These are phyloP conservation scores for Russula sp. DNA, from an alignment of 768 basidiomycete species.

Conservation along the genomic window DNA sequence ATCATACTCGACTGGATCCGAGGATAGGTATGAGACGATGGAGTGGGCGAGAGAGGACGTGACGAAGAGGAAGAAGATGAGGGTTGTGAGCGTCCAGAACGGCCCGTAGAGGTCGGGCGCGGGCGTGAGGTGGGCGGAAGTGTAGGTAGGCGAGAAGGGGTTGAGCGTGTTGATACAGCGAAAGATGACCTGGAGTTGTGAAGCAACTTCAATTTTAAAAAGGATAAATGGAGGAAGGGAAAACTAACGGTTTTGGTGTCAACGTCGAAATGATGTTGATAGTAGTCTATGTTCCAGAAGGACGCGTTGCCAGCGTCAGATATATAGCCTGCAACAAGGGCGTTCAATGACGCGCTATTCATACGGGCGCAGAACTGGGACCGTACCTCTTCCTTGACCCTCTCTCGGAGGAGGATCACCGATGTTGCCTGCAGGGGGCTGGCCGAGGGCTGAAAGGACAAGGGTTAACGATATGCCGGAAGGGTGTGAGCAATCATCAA, in stretches of 20 bases:
- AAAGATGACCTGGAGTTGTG: slow-evolving; percentile 54
- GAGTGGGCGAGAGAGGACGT: slow-evolving; percentile 90
- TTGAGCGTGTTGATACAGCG: slow-evolving; percentile 77
- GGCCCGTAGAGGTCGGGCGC: slow-evolving; percentile 81
- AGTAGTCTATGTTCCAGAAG: slow-evolving; percentile 78
- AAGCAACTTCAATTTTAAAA: not conserved
- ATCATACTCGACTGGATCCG: slow-evolving; percentile 70
- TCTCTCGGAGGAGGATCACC: slow-evolving; percentile 10
- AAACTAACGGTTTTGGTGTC: slow-evolving; percentile 67
- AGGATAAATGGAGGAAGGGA: not conserved
- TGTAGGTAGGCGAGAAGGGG: slow-evolving; percentile 65
- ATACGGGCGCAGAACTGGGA: not conserved
- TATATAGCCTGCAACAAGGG: slow-evolving; percentile 53
- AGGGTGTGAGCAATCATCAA: not conserved
- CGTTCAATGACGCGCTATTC: not conserved
- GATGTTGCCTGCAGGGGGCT: slow-evolving; percentile 17
- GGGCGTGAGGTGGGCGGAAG: slow-evolving; percentile 60
- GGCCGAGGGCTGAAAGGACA: slow-evolving; percentile 12
- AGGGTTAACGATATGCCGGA: not conserved
- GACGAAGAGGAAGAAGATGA: slow-evolving; percentile 89
- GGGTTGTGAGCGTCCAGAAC: slow-evolving; percentile 96
- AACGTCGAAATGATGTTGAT: slow-evolving; percentile 85
- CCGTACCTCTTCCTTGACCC: slow-evolving; percentile 22
- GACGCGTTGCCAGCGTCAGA: slow-evolving; percentile 51
- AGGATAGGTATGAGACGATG: slow-evolving; percentile 80